These are phyloP conservation scores for Juglanconis oblonga DNA, from an alignment of 2,329 filamentous ascomycete genomes.

Conservation along the genomic window DNA sequence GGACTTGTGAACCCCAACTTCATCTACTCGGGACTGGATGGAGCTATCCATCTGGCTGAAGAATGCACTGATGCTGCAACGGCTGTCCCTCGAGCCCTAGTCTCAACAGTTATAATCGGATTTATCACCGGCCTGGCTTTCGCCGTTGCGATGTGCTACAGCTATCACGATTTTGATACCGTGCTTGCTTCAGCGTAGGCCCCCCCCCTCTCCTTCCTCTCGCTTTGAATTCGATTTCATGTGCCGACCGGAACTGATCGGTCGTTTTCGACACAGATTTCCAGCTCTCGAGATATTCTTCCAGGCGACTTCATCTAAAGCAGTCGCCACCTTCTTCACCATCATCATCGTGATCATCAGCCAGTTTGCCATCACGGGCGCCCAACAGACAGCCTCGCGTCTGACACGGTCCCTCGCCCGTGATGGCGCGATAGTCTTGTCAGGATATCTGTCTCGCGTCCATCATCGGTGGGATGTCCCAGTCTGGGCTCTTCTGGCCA, in stretches of 20 bases:
- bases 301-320: conserved; percentile 7
- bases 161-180: conserved; percentile 20
- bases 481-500: conserved; percentile 5
- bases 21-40: conserved; percentile 35
- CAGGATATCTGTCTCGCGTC: neutral
- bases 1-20: conserved; percentile 36
- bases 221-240: rapidly evolving
- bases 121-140: conserved; percentile 31
- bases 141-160: conserved; percentile 27
- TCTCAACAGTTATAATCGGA: conserved; percentile 30
- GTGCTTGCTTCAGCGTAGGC: conserved; percentile 17
- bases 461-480: conserved; percentile 10
- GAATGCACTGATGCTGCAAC: conserved; percentile 30
- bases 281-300: conserved; percentile 17
- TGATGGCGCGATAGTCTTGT: conserved; percentile 12
- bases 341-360: neutral
- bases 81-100: conserved; percentile 31
- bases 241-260: no score
- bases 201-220: neutral
- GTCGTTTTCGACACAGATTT: neutral
- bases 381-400: conserved; percentile 13
- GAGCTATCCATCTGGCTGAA: conserved; percentile 35
- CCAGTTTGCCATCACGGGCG: conserved; percentile 13
- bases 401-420: conserved; percentile 15
- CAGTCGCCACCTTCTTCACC: conserved; percentile 10